Conservation (phyloP, 306 rosid genomes). For the Acacia acuminata region DNA sequence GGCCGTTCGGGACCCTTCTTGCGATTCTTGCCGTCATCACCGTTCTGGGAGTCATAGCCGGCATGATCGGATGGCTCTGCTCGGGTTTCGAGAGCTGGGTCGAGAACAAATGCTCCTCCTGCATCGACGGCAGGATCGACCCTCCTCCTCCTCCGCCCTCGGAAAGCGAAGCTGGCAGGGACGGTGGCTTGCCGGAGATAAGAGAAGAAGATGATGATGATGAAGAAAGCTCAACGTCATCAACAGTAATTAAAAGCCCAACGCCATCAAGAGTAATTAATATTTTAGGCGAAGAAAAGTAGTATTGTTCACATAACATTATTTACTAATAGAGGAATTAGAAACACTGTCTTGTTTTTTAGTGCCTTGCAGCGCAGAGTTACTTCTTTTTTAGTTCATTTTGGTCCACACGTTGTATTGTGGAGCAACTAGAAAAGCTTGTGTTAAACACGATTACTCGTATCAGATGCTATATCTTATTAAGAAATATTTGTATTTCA, state of each 20-base stretch:
- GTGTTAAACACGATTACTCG: background rate
- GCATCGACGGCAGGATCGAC: slow-evolving; percentile 64
- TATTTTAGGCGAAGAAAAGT: background rate
- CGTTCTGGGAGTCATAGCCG: slow-evolving; percentile 72
- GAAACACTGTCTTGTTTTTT: background rate
- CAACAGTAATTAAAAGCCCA: background rate
- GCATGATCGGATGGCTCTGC: slow-evolving; percentile 83
- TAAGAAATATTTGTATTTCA: background rate
- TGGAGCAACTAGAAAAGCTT: background rate
- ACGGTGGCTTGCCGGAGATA: slow-evolving; percentile 40
- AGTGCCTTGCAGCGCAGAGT: background rate
- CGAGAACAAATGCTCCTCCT: slow-evolving; percentile 78
- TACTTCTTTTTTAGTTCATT: background rate
- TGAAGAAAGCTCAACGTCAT: slow-evolving; percentile 15
- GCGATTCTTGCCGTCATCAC: slow-evolving; percentile 74
- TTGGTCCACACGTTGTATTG: background rate
- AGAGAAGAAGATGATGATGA: slow-evolving; percentile 1
- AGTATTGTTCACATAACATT: background rate
- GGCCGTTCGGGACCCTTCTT: slow-evolving; percentile 80
- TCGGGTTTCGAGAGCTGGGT: slow-evolving; percentile 81
- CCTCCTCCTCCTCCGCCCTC: slow-evolving; percentile 35
- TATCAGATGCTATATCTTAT: background rate
- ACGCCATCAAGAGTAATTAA: background rate
- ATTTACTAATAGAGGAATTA: background rate
- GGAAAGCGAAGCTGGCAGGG: background rate